Evolutionary conservation across 345 rosid genomes (phyloP), one percentile per base, ranked within the genome.

Genomic region (Angophora floribunda): DNA sequence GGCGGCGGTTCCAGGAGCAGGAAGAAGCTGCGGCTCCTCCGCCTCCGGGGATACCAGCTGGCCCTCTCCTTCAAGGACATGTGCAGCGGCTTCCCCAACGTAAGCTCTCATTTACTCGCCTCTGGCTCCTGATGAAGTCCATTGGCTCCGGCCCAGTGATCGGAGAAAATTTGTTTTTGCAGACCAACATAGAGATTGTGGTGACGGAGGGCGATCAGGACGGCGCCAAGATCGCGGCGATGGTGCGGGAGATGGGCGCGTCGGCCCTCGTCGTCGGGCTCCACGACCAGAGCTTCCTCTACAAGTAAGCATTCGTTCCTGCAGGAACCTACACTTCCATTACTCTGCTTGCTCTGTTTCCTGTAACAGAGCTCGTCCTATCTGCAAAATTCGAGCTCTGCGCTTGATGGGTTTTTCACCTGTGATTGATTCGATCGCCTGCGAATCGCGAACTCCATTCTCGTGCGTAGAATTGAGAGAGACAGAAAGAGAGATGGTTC

Each of bases 261-360:
- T 94, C 94, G n/a, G 91, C 93, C 24, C 95, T 97, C 86, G 97
- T 97, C 65, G 94, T 96, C 75, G 99, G 99, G 51, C 98, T 97
- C 90, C 99, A 97, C 92, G 94, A 93, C 17, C 93, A 91, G 51
- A 97, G 99, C 94, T 97, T 97, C 89, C 96, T 97, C n/a, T 92
- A 97, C 96, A 96, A 87, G 99, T 95, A 90, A 92, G 94, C 88
- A 52, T 70, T n/a, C 4, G 16, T 30, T 85, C 11, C 47, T 19
- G 28, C 67, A 1, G 44, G 30, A 65, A 67, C 79, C 15, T 65
- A 17, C 78, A 1, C 21, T 67, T 15, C 79, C 21, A 30, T 32
- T 22, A 26, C 26, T 11, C 53, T 36, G 41, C 41, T 36, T 86
- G 32, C 65, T 84, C 84, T 67, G 59, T 45, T 45, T 11, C 50